These are phyloP conservation scores for Pleurotus sapidus DNA, from an alignment of 768 basidiomycete genomes.

Conservation along the genomic window DNA sequence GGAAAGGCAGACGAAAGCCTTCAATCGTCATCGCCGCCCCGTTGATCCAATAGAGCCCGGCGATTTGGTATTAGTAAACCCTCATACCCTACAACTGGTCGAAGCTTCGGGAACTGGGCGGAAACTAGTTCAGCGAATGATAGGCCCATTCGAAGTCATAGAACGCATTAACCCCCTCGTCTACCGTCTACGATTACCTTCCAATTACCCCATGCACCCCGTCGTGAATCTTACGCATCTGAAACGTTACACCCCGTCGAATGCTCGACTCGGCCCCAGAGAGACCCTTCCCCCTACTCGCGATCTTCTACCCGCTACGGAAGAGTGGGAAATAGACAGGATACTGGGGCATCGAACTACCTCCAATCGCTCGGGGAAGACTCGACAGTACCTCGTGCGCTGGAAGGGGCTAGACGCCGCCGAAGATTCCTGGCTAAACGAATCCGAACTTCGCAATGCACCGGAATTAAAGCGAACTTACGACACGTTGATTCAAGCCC, in stretches of 20 bases:
- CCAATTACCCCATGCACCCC: slow-evolving; percentile 21
- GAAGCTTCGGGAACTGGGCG: slow-evolving; percentile 17
- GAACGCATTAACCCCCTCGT: slow-evolving; percentile 21
- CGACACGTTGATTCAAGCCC: neutral
- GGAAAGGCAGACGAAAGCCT: slow-evolving; percentile 17
- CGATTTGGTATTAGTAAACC: slow-evolving; percentile 20
- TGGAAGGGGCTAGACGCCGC: slow-evolving; percentile 20
- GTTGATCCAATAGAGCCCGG: neutral
- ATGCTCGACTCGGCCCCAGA: slow-evolving; percentile 12
- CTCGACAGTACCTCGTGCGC: neutral
- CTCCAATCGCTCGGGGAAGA: slow-evolving; percentile 10
- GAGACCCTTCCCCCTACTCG: slow-evolving; percentile 11
- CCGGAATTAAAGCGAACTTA: slow-evolving; percentile 16
- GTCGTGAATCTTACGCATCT: slow-evolving; percentile 23
- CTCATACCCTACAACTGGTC: slow-evolving; percentile 20
- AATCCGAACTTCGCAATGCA: slow-evolving; percentile 17
- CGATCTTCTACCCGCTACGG: slow-evolving; percentile 10
- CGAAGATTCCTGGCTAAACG: slow-evolving; percentile 20
- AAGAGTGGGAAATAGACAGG: slow-evolving; percentile 16
- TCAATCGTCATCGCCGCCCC: slow-evolving; percentile 15
- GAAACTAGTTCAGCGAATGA: slow-evolving; percentile 19
- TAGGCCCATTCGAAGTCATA: slow-evolving; percentile 23
- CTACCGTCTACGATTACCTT: slow-evolving; percentile 19
- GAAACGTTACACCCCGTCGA: slow-evolving; percentile 14
- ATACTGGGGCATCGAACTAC: slow-evolving; percentile 14